A percentile compares a stretch with the other conserved stretches of the same genome.
Conservation (phyloP, 805 yeast genomes). For the Barnettozyma pratensis region DNA sequence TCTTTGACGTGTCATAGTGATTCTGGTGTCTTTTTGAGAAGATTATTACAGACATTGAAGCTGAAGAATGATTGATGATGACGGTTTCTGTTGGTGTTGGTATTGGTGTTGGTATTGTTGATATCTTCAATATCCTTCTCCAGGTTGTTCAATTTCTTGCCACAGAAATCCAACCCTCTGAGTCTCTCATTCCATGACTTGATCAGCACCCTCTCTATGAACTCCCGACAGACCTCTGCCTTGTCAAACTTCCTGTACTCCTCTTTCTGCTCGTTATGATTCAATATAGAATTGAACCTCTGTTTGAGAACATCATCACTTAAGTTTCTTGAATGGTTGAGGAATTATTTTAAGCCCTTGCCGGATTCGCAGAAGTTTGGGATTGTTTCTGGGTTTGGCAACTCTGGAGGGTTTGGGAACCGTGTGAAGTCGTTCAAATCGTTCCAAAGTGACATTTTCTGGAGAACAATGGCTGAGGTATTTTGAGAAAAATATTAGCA, state of each 20-base stretch:
- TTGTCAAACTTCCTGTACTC: slow-evolving; percentile 5
- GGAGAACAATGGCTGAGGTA: background rate
- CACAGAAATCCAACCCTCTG: slow-evolving; percentile 38
- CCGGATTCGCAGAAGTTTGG: slow-evolving; percentile 30
- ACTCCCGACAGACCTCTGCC: slow-evolving; percentile 29
- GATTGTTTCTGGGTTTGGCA: slow-evolving; percentile 3
- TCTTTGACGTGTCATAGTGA: no score
- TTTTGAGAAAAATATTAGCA: no score
- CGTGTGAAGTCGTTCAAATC: slow-evolving; percentile 11
- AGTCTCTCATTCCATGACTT: slow-evolving; percentile 44
- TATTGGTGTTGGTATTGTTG: no score
- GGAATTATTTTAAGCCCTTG: slow-evolving; percentile 31
- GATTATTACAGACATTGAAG: no score
- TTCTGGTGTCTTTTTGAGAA: no score
- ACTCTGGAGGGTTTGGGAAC: slow-evolving; percentile 23
- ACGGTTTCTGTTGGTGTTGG: no score
- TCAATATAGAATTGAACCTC: slow-evolving; percentile 35
- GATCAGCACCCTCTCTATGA: slow-evolving; percentile 32
- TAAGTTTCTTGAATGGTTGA: slow-evolving; percentile 30
- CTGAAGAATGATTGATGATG: no score
- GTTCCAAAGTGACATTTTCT: slow-evolving; percentile 23
- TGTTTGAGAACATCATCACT: slow-evolving; percentile 44
- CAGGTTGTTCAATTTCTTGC: slow-evolving; percentile 26
- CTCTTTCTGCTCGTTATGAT: slow-evolving; percentile 17
- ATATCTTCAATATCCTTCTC: slow-evolving; percentile 26